phyloP scores from a whole-genome alignment of 202 grass and related monocot species.

The Schoenoplectus tabernaemontani region DNA sequence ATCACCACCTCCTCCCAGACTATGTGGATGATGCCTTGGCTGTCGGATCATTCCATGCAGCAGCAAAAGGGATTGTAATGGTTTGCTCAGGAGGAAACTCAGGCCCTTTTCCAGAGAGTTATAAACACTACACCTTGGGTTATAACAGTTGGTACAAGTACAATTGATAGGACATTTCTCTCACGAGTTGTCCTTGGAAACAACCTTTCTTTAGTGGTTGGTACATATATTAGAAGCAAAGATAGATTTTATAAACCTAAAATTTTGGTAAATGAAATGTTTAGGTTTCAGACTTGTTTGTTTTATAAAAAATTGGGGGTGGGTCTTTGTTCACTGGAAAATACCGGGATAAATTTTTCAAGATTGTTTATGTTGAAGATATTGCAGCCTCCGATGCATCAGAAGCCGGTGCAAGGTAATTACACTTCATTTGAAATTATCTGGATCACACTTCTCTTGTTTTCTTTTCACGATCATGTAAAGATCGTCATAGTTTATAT shows the following conservation, averaged over 20 bases:
- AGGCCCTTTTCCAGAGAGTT: slow-evolving; percentile 80
- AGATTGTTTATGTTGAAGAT: slow-evolving; percentile 82
- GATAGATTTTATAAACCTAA: neutral
- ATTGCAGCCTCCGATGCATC: slow-evolving; percentile 58
- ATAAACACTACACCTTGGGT: slow-evolving; percentile 91
- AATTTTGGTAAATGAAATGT: neutral
- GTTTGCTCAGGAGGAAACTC: slow-evolving; percentile 91
- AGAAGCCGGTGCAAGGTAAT: slow-evolving; percentile 78
- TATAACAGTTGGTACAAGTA: slow-evolving; percentile 73
- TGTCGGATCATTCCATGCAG: slow-evolving; percentile 81
- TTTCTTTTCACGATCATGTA: neutral
- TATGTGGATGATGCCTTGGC: slow-evolving; percentile 84
- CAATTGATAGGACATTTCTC: slow-evolving; percentile 74
- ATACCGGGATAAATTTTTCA: slow-evolving; percentile 33
- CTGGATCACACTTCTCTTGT: neutral
- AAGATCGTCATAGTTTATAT: neutral
- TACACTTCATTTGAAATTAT: neutral
- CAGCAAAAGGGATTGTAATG: slow-evolving; percentile 51
- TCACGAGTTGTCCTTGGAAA: slow-evolving; percentile 65
- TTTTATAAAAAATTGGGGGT: slow-evolving; percentile 43
- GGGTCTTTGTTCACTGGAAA: slow-evolving; percentile 69
- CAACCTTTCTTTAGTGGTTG: slow-evolving; percentile 61
- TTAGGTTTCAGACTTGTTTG: neutral
- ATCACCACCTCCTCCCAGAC: slow-evolving; percentile 65
- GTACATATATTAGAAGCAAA: neutral